Evolutionary conservation across 2,329 filamentous ascomycete species (phyloP).

Genomic region (Nemania abortiva): DNA sequence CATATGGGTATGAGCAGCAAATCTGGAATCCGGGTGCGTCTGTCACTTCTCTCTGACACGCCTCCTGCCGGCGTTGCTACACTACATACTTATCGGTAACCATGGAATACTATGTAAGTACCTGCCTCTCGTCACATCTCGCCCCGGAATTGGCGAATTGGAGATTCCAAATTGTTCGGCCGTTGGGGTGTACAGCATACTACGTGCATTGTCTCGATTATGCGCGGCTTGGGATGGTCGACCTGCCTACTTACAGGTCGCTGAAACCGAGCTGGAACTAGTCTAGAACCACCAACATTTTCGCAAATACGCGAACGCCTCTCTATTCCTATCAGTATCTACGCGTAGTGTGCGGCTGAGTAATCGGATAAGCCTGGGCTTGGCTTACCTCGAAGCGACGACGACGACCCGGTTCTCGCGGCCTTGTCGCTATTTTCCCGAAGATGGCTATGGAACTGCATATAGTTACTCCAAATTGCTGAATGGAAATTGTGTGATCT

Average conservation of each 20-base stretch:
- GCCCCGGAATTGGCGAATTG: neutral
- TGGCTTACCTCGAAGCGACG: neutral
- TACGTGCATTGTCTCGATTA: conserved; percentile 22
- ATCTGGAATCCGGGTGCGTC: neutral
- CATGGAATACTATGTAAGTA: neutral
- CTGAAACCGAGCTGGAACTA: conserved; percentile 13
- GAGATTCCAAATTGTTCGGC: conserved; percentile 14
- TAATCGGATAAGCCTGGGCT: neutral
- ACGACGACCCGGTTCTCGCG: neutral
- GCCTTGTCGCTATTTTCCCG: neutral
- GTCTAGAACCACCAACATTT: conserved; percentile 1
- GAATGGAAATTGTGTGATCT: neutral
- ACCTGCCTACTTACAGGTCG: neutral
- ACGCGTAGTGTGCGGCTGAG: neutral
- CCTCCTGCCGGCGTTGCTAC: neutral
- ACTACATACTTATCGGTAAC: neutral
- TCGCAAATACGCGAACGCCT: neutral
- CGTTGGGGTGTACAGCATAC: neutral
- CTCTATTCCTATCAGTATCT: neutral
- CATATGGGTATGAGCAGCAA: no score
- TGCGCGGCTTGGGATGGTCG: conserved; percentile 11
- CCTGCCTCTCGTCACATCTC: neutral
- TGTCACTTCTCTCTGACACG: neutral
- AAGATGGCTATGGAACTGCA: neutral
- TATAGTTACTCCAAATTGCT: neutral